Evolutionary conservation across 2,329 filamentous ascomycete species (phyloP).

Genomic region (Colletotrichum noveboracense): DNA sequence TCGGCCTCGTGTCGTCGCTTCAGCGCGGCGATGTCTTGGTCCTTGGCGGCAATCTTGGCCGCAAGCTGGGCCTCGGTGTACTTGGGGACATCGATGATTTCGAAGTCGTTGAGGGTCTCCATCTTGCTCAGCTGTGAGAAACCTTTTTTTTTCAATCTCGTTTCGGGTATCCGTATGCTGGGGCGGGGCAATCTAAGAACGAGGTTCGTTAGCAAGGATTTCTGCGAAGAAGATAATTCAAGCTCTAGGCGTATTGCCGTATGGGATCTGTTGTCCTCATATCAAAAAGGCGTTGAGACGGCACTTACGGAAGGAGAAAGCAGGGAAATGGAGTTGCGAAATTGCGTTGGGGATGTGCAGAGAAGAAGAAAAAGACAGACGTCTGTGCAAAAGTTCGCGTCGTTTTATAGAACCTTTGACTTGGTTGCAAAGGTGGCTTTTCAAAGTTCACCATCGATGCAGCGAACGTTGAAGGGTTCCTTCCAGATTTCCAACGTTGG

Average conservation of each 20-base stretch:
- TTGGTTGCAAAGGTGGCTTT: neutral
- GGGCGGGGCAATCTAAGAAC: neutral
- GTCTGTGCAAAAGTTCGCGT: neutral
- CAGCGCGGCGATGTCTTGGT: neutral
- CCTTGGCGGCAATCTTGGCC: neutral
- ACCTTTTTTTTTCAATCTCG: neutral
- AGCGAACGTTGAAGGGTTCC: neutral
- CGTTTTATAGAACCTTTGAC: neutral
- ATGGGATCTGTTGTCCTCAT: neutral
- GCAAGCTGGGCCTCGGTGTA: neutral
- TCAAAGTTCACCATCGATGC: neutral
- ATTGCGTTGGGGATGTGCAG: neutral
- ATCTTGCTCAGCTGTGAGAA: neutral
- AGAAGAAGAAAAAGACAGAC: neutral
- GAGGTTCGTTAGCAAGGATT: neutral
- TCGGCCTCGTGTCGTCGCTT: neutral
- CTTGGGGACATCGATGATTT: neutral
- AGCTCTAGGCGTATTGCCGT: neutral
- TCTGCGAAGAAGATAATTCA: neutral
- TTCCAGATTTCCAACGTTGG: neutral
- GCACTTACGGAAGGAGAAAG: neutral
- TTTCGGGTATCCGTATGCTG: neutral
- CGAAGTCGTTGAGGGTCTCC: neutral
- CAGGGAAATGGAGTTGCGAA: neutral
- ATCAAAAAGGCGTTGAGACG: neutral